Evolutionary conservation across 2,329 filamentous ascomycete genomes (phyloP), one percentile per base, ranked within the genome.

Genomic region (Hypoxylon sp.): DNA sequence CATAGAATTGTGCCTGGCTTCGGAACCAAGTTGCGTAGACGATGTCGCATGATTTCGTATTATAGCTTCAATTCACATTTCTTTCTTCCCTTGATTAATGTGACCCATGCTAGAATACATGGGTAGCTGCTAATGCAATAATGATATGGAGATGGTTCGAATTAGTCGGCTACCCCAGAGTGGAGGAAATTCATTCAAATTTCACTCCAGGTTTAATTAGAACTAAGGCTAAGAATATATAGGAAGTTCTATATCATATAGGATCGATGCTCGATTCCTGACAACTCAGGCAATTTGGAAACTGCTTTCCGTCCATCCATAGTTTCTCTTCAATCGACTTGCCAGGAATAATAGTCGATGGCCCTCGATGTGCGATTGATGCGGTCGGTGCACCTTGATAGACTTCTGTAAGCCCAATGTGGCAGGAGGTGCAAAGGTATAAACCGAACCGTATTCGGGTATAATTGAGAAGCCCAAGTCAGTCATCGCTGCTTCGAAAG

Each of bases 401-500:
- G 51, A 55, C 51, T 25, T 55, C 2, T 28, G 21, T 4, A 43
- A 19, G 17, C 2, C 34, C 11, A 55, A 43, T 23, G 19, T 28
- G 21, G 25, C 7, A 55, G 51, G 23, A 13, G 51, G 34, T 2
- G 51, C 14, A 43, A 55, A 55, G 7, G 51, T 43, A 23, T 55
- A 55, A 14, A 55, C 51, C 9, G 51, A 55, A 7, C 51, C 51
- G 23, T 55, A 55, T 38, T 55, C 34, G 2, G 51, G 21, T 28
- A 43, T 55, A 36, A 55, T 25, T 5, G 51, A 55, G 23, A 55
- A 55, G 10, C 51, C 51, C 5, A 55, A 9, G 21, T 55, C 51
- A 30, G 36, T 6, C 51, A 55, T 55, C 13, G 51, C 51, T 19
- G 34, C n/a, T 28, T 43, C 34, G 14, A 43, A 55, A 1, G 34